Conservation (phyloP, 2,329 filamentous ascomycete genomes). For the Ascochyta viciae-villosae region DNA sequence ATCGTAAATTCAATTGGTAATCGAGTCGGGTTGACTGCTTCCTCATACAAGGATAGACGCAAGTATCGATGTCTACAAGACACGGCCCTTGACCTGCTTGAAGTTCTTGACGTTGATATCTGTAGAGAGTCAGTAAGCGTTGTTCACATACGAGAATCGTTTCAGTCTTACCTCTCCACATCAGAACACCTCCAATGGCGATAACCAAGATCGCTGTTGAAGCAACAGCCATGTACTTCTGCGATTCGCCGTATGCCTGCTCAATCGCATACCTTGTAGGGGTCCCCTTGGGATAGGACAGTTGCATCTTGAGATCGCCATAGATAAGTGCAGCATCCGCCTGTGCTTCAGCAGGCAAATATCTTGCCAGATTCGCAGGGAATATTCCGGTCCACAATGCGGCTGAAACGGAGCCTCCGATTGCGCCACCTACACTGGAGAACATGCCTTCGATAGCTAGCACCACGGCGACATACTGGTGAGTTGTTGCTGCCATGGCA, state of each 20-base stretch:
- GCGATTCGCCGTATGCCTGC: conserved; percentile 40
- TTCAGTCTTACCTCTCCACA: conserved; percentile 44
- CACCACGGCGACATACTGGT: conserved; percentile 34
- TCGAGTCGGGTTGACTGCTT: neutral
- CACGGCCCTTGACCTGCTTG: conserved; percentile 58
- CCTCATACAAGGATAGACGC: neutral
- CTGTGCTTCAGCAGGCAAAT: conserved; percentile 55
- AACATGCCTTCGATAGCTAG: conserved; percentile 62
- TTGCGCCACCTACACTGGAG: conserved; percentile 59
- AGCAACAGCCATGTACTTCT: conserved; percentile 41
- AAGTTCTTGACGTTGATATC: conserved; percentile 54
- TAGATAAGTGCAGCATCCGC: conserved; percentile 53
- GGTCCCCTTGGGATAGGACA: conserved; percentile 59
- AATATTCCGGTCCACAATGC: conserved; percentile 70
- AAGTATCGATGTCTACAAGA: conserved; percentile 50
- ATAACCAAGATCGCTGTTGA: conserved; percentile 33
- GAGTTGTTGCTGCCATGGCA: conserved; percentile 29
- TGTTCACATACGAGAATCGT: neutral
- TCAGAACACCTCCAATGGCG: conserved; percentile 50
- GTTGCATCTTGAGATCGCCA: conserved; percentile 60
- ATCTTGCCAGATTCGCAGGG: conserved; percentile 54
- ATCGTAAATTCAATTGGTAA: neutral
- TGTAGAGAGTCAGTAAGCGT: neutral
- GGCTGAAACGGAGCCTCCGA: conserved; percentile 60
- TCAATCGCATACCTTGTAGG: conserved; percentile 53